Conservation (phyloP, 2,329 filamentous ascomycete species). For the Exophiala sp. region DNA sequence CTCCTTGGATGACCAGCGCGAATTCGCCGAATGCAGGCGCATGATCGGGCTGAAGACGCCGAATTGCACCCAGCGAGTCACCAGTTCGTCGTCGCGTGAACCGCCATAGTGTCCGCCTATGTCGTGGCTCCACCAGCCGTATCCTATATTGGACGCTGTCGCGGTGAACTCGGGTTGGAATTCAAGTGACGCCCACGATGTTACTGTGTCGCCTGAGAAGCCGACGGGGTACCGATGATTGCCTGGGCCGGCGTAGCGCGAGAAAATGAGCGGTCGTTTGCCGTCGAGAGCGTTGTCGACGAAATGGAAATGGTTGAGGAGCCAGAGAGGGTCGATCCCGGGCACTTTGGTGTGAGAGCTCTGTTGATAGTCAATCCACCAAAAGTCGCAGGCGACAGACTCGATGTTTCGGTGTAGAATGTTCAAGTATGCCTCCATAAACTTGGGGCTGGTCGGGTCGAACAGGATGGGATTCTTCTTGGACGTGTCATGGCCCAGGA, state of each 20-base stretch:
- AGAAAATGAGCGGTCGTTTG: slow-evolving; percentile 51
- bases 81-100: slow-evolving; percentile 52
- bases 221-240: slow-evolving; percentile 60
- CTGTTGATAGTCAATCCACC: slow-evolving; percentile 66
- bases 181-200: slow-evolving; percentile 54
- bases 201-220: slow-evolving; percentile 57
- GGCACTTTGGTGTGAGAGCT: slow-evolving; percentile 50
- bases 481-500: slow-evolving; percentile 47
- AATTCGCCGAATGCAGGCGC: slow-evolving; percentile 55
- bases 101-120: slow-evolving; percentile 60
- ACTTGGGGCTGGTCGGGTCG: slow-evolving; percentile 49
- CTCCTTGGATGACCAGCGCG: slow-evolving; percentile 55
- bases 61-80: slow-evolving; percentile 56
- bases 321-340: slow-evolving; percentile 58
- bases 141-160: slow-evolving; percentile 61
- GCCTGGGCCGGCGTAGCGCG: slow-evolving; percentile 57
- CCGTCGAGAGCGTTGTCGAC: slow-evolving; percentile 46
- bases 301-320: slow-evolving; percentile 61
- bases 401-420: slow-evolving; percentile 54
- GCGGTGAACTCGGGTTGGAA: slow-evolving; percentile 64
- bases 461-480: slow-evolving; percentile 50
- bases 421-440: slow-evolving; percentile 54
- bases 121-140: slow-evolving; percentile 64
- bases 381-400: slow-evolving; percentile 54
- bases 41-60: slow-evolving; percentile 58